These are phyloP conservation scores for Kandelia obovata DNA, from an alignment of 345 rosid genomes.

Conservation along the genomic window DNA sequence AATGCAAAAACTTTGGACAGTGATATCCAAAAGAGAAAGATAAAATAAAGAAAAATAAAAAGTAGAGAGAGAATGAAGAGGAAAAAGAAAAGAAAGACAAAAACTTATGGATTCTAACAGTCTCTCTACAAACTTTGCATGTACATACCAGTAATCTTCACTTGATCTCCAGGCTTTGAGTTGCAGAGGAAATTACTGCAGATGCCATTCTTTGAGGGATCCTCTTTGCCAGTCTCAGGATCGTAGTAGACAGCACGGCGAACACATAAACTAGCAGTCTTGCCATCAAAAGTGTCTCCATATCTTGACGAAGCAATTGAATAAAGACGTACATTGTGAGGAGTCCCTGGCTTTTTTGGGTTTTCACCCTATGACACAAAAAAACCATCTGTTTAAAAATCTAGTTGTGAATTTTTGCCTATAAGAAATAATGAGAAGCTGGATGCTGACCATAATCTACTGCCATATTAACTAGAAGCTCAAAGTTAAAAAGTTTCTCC, in stretches of 20 bases:
- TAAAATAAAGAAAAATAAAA: background rate
- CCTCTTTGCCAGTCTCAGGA: constrained; percentile 92
- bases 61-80: background rate
- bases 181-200: constrained; percentile 94
- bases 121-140: constrained; percentile 3
- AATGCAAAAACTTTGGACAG: too few species aligned
- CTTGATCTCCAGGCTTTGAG: constrained; percentile 87
- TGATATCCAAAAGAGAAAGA: too few species aligned
- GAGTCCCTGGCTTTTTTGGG: constrained; percentile 86
- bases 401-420: background rate
- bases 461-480: too few species aligned
- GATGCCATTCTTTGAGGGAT: constrained; percentile 79
- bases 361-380: constrained; percentile 72
- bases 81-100: background rate
- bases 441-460: background rate
- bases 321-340: constrained; percentile 88
- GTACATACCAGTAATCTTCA: constrained; percentile 70
- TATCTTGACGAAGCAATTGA: constrained; percentile 94
- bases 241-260: constrained; percentile 95
- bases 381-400: background rate
- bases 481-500: too few species aligned
- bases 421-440: background rate
- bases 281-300: constrained; percentile 91
- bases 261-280: constrained; percentile 85
- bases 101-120: background rate